Evolutionary conservation across 192 early-diverging fungal genomes (phyloP), one percentile per base, ranked within the genome.

Genomic region (Diversispora eburnea): DNA sequence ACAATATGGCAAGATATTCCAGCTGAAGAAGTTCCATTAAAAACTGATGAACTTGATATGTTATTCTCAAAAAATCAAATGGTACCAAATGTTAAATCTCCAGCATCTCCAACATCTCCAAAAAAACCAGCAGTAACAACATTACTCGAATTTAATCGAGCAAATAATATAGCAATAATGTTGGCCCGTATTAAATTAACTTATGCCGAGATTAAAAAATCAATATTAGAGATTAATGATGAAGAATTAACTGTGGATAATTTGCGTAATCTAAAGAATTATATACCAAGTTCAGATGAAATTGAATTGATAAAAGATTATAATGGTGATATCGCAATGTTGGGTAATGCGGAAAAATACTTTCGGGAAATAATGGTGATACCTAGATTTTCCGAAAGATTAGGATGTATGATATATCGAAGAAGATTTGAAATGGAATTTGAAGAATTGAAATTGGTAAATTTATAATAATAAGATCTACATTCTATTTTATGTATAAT

Each of bases 151-250:
- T 79, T 82, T 49, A 87, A 78, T 68, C 81, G 86, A 2, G 84
- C 86, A 19, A 87, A 87, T 74, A 87, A 87, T 48, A 87, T 87
- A 79, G 86, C 83, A 7, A 85, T 87, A n/a, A 87, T 85, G 84
- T 60, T 87, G n/a, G 78, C 79, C 1, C 76, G 79, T 13, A 82
- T 87, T 66, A 83, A 80, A 64, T 45, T 83, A 52, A 59, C 82
- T 10, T 87, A 87, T 64, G 76, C 83, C 48, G 86, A 87, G 12
- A 87, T 87, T 20, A 81, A 82, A 7, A 67, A 81, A 20, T 82
- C 86, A 7, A 76, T 87, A 57, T 82, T 83, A 81, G 78, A 83
- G 64, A 81, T 87, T 56, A 76, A 83, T 57, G 86, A 87, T 60
- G 79, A 85, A 19, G 79, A 80, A 47, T 66, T 87, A 41, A 79